Conservation (phyloP, 2,329 filamentous ascomycete genomes). For the Verticillium tricorpus region DNA sequence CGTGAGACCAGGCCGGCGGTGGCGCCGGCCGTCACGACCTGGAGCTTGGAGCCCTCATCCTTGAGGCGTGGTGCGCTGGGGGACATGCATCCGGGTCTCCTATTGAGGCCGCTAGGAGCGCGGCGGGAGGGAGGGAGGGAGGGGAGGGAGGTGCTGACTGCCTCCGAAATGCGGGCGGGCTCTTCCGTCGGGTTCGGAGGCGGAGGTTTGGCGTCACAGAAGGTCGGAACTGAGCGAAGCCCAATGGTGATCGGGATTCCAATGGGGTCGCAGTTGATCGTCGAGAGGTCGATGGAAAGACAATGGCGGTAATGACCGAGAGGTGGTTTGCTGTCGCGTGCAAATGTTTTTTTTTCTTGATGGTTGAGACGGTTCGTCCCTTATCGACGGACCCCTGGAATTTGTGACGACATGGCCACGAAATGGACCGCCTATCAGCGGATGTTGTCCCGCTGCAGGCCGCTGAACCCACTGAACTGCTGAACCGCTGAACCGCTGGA, state of each 20-base stretch:
- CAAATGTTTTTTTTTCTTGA: neutral
- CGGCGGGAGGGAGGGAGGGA: neutral
- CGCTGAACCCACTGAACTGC: neutral
- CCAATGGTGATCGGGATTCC: neutral
- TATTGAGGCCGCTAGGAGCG: neutral
- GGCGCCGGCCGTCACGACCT: conserved; percentile 53
- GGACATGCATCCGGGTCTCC: conserved; percentile 28
- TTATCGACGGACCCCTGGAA: neutral
- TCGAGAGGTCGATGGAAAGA: too few relatives aligned
- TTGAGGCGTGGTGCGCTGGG: conserved; percentile 42
- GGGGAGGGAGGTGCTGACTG: neutral
- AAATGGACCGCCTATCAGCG: neutral
- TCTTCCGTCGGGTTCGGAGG: neutral
- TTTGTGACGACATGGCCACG: neutral
- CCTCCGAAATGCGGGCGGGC: neutral
- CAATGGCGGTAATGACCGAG: too few relatives aligned
- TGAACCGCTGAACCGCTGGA: too few relatives aligned
- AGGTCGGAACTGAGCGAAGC: neutral
- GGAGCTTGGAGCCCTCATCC: conserved; percentile 56
- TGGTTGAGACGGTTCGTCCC: neutral
- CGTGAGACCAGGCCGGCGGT: conserved; percentile 82
- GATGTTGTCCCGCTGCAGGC: neutral
- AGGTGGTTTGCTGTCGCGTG: neutral
- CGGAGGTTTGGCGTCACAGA: neutral
- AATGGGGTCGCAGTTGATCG: too few relatives aligned